Percentiles rank a stretch among this genome's conserved stretches.
These are phyloP conservation scores for Arthrocladium fulminans DNA, from an alignment of 2,329 filamentous ascomycete genomes.

Conservation along the genomic window DNA sequence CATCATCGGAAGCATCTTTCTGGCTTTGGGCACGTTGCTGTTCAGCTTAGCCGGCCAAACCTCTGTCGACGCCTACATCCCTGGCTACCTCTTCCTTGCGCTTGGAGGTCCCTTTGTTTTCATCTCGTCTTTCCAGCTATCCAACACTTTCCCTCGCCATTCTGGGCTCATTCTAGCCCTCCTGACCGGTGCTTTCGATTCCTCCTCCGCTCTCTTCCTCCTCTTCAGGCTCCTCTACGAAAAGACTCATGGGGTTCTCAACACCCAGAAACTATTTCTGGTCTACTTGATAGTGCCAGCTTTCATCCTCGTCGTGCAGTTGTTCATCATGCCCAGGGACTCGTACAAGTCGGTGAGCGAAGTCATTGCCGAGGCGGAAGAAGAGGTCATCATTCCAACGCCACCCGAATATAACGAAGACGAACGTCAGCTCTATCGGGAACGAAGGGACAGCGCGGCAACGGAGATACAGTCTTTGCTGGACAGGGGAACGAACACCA, in stretches of 20 bases:
- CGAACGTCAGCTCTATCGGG: conserved; percentile 41
- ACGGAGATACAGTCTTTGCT: conserved; percentile 66
- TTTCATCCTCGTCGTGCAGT: conserved; percentile 56
- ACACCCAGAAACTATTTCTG: conserved; percentile 61
- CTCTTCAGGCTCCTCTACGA: conserved; percentile 64
- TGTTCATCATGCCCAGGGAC: conserved; percentile 62
- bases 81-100: conserved; percentile 66
- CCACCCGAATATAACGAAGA: conserved; percentile 48
- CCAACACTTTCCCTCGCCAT: conserved; percentile 69
- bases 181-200: conserved; percentile 74
- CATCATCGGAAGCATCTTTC: conserved; percentile 58
- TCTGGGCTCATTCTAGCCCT: conserved; percentile 72
- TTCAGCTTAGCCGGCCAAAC: conserved; percentile 59
- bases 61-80: conserved; percentile 64
- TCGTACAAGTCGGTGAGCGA: conserved; percentile 83
- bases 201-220: conserved; percentile 69
- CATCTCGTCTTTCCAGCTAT: conserved; percentile 74
- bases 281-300: conserved; percentile 61
- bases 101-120: conserved; percentile 74
- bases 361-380: conserved; percentile 63
- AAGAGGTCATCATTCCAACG: conserved; percentile 29
- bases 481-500: conserved; percentile 54
- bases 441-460: conserved; percentile 53
- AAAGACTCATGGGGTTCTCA: conserved; percentile 48
- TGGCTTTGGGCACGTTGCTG: conserved; percentile 60